Evolutionary conservation across 2,329 filamentous ascomycete species (phyloP), one percentile per base, ranked within the genome.

Genomic region (Pezicula neosporulosa): DNA sequence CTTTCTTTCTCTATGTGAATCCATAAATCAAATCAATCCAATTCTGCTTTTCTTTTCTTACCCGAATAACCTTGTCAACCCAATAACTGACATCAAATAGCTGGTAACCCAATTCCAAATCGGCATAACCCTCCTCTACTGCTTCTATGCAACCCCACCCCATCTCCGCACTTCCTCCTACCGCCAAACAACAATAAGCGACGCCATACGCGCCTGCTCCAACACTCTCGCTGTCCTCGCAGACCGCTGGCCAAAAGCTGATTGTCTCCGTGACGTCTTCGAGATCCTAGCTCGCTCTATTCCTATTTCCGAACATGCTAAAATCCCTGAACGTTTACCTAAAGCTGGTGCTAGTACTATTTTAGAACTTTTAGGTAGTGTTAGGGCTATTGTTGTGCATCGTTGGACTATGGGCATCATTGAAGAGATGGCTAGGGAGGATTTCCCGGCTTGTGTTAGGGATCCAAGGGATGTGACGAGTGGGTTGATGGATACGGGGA

Each of bases 181-280:
- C 19, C n/a, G 19, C 9, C 19, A n/a, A 9, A 16, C 37, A n/a
- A 19, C 16, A 4, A 39, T 39, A n/a, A 16, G 37, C n/a, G 37
- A 63, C 44, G 60, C 62, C 46, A 59, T 64, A 33, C 59, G 59
- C 41, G 60, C 60, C 2, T 60, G 58, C 28, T 57, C 54, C 35
- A 60, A 57, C 16, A 54, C 58, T 6, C 47, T 60, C 9, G 58
- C 53, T 27, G 52, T 59, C 19, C 58, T 60, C 30, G 53, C 58
- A 15, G 58, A 60, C 39, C 49, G 56, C n/a, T 49, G 48, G 39
- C 48, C 41, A 12, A 38, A 8, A 6, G 48, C 38, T 16, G 30
- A 36, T 7, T 28, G 41, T 30, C 41, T 43, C 41, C 38, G 48
- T 8, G 48, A 49, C 36, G 39, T 30, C 18, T 49, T 44, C 27